A percentile compares a stretch with the other conserved stretches of the same genome.
Conservation (phyloP, 1,139 yeast genomes). For the Saccharomyces hybrid region DNA sequence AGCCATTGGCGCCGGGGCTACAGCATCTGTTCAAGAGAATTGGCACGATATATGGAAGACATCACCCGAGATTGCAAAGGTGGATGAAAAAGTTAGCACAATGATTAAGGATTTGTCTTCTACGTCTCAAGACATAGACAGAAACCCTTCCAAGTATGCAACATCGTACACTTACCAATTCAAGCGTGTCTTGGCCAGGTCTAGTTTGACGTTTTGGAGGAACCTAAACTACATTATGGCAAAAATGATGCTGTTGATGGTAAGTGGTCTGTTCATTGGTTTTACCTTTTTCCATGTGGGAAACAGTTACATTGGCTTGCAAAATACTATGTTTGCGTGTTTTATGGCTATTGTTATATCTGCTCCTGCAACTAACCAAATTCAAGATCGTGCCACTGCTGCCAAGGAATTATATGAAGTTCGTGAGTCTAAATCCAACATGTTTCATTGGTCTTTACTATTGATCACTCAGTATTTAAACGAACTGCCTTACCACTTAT, state of each 20-base stretch:
- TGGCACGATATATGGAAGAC: constrained; percentile 45
- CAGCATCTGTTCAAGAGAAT: constrained; percentile 39
- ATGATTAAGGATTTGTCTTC: constrained; percentile 20
- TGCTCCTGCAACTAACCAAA: constrained; percentile 39
- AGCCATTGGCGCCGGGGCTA: constrained; percentile 56
- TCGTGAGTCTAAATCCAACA: constrained; percentile 56
- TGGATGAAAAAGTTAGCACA: constrained; percentile 24
- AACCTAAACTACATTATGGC: constrained; percentile 38
- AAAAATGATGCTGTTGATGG: constrained; percentile 35
- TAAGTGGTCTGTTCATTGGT: constrained; percentile 40
- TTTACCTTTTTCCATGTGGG: constrained; percentile 39
- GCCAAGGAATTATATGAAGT: constrained; percentile 54
- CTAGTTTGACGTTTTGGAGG: constrained; percentile 40
- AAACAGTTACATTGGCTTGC: constrained; percentile 35
- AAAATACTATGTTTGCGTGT: constrained; percentile 43
- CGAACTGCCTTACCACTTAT: constrained; percentile 51
- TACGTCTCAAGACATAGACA: constrained; percentile 6
- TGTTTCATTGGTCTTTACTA: constrained; percentile 58
- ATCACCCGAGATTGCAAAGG: constrained; percentile 33
- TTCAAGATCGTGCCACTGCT: constrained; percentile 42
- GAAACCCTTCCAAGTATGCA: constrained; percentile 30
- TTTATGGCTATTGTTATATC: constrained; percentile 40
- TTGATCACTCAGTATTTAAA: constrained; percentile 44
- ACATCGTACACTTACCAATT: constrained; percentile 37
- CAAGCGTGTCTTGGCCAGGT: constrained; percentile 33